Base-by-base conservation (phyloP, 352 stramenopile species). In the Phytophthora constricta region DNA sequence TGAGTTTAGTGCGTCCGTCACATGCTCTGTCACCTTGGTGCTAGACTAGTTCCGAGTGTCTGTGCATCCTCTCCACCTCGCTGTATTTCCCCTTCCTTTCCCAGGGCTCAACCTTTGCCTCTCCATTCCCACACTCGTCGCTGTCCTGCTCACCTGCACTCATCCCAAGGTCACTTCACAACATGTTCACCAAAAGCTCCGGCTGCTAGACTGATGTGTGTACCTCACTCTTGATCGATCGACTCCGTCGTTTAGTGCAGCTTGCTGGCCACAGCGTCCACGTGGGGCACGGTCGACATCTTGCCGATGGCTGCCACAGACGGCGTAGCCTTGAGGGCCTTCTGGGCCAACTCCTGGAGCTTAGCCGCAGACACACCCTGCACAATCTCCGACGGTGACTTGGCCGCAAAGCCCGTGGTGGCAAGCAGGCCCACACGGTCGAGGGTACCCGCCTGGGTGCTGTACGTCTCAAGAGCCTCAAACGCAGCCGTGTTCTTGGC, bases 281-380 rank as follows among this genome's bases (percentile, higher is more conserved):
- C 71, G 65, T 84, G 88, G 16, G 85, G 88, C 54, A 96, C 84
- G 31, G 70, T 50, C 55, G 74, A 74, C 66, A 96, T 68, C 74
- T 90, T 87, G 47, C 88, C 88, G 39, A 95, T 81, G 57, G 82
- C 86, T 49, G 88, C 83, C 62, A 96, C 74, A 41, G 87, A 91
- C 51, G 88, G 88, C 71, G 77, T 80, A 48, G 81, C 82, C 54
- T 86, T 80, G 39, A 93, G 46, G 41, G 86, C 82, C 76, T 91
- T 90, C 74, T 92, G 74, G 54, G 88, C 86, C 59, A 96, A 57
- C 55, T 91, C 72, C 72, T 95, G 86, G 55, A 96, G 71, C 61
- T 80, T 84, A 58, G 84, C 76, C 26, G 85, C 79, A 25, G 83
- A 80, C 57, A 91, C 86, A 47, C 60, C 68, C 16, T 86, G 70